Evolutionary conservation across 1,284 basidiomycete species (phyloP).

Genomic region (Ganoderma boninense): DNA sequence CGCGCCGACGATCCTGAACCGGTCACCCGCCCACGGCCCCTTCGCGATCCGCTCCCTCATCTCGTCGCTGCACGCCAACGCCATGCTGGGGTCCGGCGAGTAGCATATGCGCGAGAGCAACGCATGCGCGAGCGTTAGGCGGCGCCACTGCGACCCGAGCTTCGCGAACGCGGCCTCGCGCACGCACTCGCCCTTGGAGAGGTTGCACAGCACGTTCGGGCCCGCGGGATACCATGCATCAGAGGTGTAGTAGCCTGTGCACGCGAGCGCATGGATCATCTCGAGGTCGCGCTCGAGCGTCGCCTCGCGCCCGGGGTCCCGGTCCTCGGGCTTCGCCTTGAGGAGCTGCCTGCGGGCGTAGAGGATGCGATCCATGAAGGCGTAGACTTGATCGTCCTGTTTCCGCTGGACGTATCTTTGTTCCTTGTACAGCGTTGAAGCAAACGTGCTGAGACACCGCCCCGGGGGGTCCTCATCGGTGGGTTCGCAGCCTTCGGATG

Average conservation of each 20-base stretch:
- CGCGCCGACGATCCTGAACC: constrained; percentile 8
- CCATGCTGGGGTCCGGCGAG: neutral
- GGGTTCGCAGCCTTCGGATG: neutral
- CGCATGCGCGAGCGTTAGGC: neutral
- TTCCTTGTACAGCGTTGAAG: neutral
- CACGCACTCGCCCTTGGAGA: no score
- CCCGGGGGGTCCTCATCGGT: neutral
- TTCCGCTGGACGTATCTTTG: neutral
- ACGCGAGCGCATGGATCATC: no score
- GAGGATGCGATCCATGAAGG: no score
- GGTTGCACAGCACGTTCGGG: no score
- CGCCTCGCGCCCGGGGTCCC: neutral
- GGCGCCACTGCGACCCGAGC: no score
- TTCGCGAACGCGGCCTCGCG: no score
- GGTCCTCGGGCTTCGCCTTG: neutral
- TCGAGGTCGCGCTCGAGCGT: no score
- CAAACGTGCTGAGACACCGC: no score
- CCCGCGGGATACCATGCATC: neutral
- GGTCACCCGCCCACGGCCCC: constrained; percentile 13
- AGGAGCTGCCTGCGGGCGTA: no score
- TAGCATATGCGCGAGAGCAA: neutral
- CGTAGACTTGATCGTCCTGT: no score
- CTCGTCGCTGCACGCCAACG: neutral
- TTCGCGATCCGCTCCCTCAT: neutral
- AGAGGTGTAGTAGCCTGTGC: no score